phyloP scores from a whole-genome alignment of 306 rosid genomes.

The Cicer judaicum region DNA sequence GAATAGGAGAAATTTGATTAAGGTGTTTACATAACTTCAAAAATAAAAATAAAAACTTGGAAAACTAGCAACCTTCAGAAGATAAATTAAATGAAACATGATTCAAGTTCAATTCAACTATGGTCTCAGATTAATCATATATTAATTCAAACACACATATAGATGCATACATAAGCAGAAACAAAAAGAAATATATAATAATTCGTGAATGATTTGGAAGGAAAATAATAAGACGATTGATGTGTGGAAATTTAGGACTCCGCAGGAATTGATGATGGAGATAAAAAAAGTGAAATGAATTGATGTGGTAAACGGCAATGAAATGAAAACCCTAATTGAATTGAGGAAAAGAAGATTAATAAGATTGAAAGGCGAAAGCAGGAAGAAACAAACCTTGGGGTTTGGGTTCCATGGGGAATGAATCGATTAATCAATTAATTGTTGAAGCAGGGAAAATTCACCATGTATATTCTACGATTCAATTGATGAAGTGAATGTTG shows the following conservation, averaged over 20 bases:
- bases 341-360: neutral
- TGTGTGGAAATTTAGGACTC: constrained; percentile 1
- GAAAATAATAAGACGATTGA: neutral
- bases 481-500: too few species aligned
- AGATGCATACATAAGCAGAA: neutral
- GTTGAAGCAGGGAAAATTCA: constrained; percentile 16
- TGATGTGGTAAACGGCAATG: constrained; percentile 1
- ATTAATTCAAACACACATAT: neutral
- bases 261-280: neutral
- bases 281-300: neutral
- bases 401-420: constrained; percentile 38
- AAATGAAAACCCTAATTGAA: neutral
- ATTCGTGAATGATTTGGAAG: neutral
- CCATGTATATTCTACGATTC: neutral
- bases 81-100: neutral
- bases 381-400: constrained; percentile 12
- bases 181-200: neutral
- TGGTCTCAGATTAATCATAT: neutral
- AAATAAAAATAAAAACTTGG: neutral
- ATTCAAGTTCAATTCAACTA: constrained; percentile 16
- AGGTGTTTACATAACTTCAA: neutral
- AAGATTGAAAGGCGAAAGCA: neutral
- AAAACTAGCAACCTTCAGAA: neutral
- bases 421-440: neutral
- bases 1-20: neutral